Base-by-base conservation (phyloP, 176 grass and related monocot species). In the Raddia guianensis region DNA sequence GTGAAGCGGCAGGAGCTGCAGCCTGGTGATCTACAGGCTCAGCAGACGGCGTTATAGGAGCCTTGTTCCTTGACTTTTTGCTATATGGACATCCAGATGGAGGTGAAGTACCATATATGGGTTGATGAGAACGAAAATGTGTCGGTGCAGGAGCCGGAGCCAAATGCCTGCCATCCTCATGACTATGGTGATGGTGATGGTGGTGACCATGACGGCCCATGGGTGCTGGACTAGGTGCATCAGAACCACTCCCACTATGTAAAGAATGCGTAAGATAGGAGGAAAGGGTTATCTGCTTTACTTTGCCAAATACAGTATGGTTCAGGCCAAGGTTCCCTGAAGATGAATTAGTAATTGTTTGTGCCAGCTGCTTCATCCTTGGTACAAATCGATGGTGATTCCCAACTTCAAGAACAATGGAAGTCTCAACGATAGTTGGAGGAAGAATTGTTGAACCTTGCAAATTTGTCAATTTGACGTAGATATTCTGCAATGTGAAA, bases 251-350 rank as follows among this genome's bases (percentile, higher is more conserved):
- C 49, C 83, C 82, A 47, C 61, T 93, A 74, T 86, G 84, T 18
- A 99, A 84, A 57, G 93, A 99, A 86, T 93, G 87, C 11, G 61
- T 94, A 84, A 99, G 90, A 86, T 96, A 99, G 9, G 91, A 93
- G 7, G 97, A 99, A 45, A 99, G 90, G 57, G 80, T 94, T 64
- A 99, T 91, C 89, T 99, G 97, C 83, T 99, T 99, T 84, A 99
- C 97, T 81, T 35, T 91, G 37, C 97, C 97, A 82, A 99, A 99
- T 54, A 93, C 81, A 19, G 93, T 99, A 51, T 96, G 84, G 83
- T 99, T 99, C 58, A 99, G 77, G 70, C 97, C 97, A 40, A 99
- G 91, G 70, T 99, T 99, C 68, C 82, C 90, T n/a, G 87, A 93
- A 87, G 97, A 95, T 79, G 97, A 99, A 89, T 96, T 91, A 55